Evolutionary conservation across 108 stramenopile genomes (phyloP).

Genomic region (Pelagomonas calceolata): DNA sequence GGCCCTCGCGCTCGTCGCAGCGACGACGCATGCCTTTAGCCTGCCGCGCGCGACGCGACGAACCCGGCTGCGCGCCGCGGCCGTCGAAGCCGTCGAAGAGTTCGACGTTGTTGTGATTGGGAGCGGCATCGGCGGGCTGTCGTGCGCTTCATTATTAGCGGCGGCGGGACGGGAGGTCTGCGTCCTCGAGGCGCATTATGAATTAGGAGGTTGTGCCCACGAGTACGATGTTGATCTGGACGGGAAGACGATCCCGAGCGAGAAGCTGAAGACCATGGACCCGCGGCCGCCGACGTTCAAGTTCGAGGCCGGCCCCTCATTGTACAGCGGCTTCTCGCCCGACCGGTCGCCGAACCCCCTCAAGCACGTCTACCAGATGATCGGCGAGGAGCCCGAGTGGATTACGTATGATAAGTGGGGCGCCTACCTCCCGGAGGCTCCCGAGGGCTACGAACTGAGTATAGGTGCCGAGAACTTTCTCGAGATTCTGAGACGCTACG

Average conservation of each 20-base stretch:
- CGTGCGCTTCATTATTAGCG: constrained; percentile 62
- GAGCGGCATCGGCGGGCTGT: constrained; percentile 69
- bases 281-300: constrained; percentile 37
- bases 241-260: background rate
- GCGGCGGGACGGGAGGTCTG: constrained; percentile 45
- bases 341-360: constrained; percentile 75
- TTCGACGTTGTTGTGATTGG: constrained; percentile 74
- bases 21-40: too few species aligned
- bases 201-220: background rate
- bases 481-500: constrained; percentile 49
- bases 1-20: too few species aligned
- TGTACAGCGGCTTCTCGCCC: constrained; percentile 66
- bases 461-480: constrained; percentile 69
- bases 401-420: constrained; percentile 78
- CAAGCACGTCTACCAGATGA: constrained; percentile 84
- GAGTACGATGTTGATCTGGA: background rate
- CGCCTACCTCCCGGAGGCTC: constrained; percentile 62
- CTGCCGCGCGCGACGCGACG: too few species aligned
- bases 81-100: too few species aligned
- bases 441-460: constrained; percentile 53
- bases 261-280: background rate
- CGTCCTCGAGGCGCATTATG: constrained; percentile 56
- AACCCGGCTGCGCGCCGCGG: too few species aligned
- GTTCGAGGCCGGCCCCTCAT: constrained; percentile 82
- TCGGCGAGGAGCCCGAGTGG: constrained; percentile 63